Percentiles rank a stretch among this genome's conserved stretches.
Conservation (phyloP, 148 eudicot genomes). For the Camellia japonica region DNA sequence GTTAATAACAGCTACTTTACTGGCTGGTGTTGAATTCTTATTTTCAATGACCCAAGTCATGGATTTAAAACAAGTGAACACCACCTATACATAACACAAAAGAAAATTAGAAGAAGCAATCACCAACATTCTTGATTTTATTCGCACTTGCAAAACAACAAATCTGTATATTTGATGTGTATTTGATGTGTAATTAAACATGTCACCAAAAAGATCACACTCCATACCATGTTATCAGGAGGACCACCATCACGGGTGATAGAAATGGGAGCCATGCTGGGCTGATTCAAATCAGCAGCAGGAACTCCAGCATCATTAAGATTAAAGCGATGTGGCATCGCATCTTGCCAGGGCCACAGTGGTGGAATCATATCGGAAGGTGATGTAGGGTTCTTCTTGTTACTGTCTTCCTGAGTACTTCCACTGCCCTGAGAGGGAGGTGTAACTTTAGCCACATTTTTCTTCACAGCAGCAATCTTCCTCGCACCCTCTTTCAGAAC, state of each 20-base stretch:
- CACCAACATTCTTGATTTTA: slow-evolving; percentile 5
- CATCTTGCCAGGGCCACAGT: slow-evolving; percentile 32
- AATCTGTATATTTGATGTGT: not conserved
- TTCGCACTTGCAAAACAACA: not conserved
- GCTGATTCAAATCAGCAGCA: slow-evolving; percentile 26
- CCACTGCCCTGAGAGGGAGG: slow-evolving; percentile 24
- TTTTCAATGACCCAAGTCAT: slow-evolving; percentile 37
- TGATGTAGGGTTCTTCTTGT: slow-evolving; percentile 14
- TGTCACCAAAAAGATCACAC: not conserved
- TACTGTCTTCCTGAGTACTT: slow-evolving; percentile 26
- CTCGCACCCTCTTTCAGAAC: slow-evolving; percentile 31
- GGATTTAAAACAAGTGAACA: slow-evolving; percentile 34
- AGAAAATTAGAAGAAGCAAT: not conserved
- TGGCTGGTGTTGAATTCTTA: slow-evolving; percentile 20
- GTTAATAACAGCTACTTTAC: slow-evolving; percentile 32
- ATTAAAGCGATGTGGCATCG: slow-evolving; percentile 27
- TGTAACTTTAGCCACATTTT: slow-evolving; percentile 28
- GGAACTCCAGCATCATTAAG: slow-evolving; percentile 27
- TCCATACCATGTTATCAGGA: slow-evolving; percentile 25
- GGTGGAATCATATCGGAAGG: slow-evolving; percentile 21
- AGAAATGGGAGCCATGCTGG: slow-evolving; percentile 21
- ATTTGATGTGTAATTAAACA: not conserved
- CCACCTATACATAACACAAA: slow-evolving; percentile 18
- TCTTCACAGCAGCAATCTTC: slow-evolving; percentile 29
- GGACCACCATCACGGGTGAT: slow-evolving; percentile 24